Evolutionary conservation across 192 early-diverging fungal genomes (phyloP).

Genomic region (Entomortierella chlamydospora): DNA sequence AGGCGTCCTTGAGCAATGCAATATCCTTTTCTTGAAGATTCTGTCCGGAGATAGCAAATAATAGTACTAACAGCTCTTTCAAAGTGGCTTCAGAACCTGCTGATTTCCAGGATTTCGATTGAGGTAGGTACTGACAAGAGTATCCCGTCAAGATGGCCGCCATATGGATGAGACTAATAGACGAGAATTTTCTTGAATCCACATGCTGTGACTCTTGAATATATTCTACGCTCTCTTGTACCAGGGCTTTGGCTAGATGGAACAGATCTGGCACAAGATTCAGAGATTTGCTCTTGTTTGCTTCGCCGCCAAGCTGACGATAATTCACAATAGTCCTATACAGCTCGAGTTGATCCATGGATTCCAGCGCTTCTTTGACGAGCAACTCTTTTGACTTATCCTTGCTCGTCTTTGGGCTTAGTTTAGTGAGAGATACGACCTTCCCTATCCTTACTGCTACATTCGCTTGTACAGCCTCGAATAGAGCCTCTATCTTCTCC

Average conservation of each 20-base stretch:
- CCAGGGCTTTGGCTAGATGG: conserved; percentile 13
- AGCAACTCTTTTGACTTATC: background rate
- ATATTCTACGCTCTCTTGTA: background rate
- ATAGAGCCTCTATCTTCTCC: conserved; percentile 7
- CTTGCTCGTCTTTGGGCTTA: background rate
- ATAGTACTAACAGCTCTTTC: conserved; percentile 15
- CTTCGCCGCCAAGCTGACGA: background rate
- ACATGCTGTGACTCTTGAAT: background rate
- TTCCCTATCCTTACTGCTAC: conserved; percentile 7
- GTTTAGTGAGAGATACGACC: conserved; percentile 1
- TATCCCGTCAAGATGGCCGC: conserved; percentile 34
- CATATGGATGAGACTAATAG: conserved; percentile 4
- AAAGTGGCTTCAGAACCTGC: background rate
- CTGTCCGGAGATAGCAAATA: conserved; percentile 19
- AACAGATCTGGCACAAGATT: conserved; percentile 22
- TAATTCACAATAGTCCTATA: conserved; percentile 31
- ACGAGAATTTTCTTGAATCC: background rate
- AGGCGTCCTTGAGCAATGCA: conserved; percentile 18
- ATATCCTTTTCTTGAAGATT: conserved; percentile 14
- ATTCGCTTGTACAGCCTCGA: conserved; percentile 17
- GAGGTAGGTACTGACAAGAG: conserved; percentile 40
- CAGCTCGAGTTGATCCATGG: conserved; percentile 42
- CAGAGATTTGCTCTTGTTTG: background rate
- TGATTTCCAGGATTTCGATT: conserved; percentile 13
- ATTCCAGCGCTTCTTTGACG: conserved; percentile 8